phyloP scores from a whole-genome alignment of 495 filamentous ascomycete species.

The Chaetomium cochliodes region DNA sequence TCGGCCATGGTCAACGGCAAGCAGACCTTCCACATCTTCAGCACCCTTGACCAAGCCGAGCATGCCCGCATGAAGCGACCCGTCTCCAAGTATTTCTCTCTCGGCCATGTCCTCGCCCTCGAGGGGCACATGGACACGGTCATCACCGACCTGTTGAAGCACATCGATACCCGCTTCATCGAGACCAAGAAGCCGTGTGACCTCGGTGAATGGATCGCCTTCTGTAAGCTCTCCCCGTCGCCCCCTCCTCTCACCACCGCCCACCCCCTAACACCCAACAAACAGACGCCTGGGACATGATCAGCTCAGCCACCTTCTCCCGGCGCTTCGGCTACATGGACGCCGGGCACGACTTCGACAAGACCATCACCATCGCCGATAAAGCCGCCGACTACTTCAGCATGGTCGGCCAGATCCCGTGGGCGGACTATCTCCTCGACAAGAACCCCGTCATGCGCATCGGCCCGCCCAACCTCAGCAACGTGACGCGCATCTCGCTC shows the following conservation, averaged over 20 bases:
- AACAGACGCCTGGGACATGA: slow-evolving; percentile 40
- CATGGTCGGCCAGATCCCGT: slow-evolving; percentile 46
- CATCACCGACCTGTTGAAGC: slow-evolving; percentile 32
- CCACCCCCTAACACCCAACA: neutral
- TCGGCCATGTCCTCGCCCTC: slow-evolving; percentile 33
- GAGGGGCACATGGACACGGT: slow-evolving; percentile 40
- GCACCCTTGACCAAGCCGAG: slow-evolving; percentile 30
- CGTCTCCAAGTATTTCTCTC: slow-evolving; percentile 40
- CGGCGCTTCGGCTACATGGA: slow-evolving; percentile 41
- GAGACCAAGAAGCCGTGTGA: slow-evolving; percentile 29
- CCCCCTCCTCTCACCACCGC: neutral
- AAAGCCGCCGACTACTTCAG: slow-evolving; percentile 47
- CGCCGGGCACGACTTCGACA: slow-evolving; percentile 39
- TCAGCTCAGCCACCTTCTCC: slow-evolving; percentile 38
- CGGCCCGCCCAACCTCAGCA: slow-evolving; percentile 33
- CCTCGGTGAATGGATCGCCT: slow-evolving; percentile 39
- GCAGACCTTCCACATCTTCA: slow-evolving; percentile 40
- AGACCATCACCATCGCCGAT: slow-evolving; percentile 42
- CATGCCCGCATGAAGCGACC: slow-evolving; percentile 40
- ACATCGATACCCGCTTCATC: slow-evolving; percentile 39
- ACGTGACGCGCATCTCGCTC: slow-evolving; percentile 20
- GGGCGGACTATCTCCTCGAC: slow-evolving; percentile 46
- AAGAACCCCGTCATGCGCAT: slow-evolving; percentile 47
- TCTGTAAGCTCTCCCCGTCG: slow-evolving; percentile 20
- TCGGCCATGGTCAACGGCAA: slow-evolving; percentile 39